Evolutionary conservation across 2,329 filamentous ascomycete genomes (phyloP).

Genomic region (Podosphaera fusca): DNA sequence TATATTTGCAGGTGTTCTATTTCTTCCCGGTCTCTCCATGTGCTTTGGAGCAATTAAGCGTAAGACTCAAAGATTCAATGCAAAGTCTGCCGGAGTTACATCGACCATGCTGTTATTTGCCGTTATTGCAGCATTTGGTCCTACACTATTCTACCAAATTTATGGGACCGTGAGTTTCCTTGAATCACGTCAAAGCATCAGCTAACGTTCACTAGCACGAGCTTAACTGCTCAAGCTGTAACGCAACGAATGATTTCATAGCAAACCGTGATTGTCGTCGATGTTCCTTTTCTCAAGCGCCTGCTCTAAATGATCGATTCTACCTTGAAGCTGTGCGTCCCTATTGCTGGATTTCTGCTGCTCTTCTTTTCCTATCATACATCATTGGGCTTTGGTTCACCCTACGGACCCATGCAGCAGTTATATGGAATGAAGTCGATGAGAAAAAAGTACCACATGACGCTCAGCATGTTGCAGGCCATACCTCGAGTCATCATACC

Average conservation of each 20-base stretch:
- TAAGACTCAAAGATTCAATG: constrained; percentile 96
- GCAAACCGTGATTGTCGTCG: constrained; percentile 54
- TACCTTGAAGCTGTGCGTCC: constrained; percentile 78
- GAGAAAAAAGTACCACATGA: constrained; percentile 42
- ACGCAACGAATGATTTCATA: constrained; percentile 21
- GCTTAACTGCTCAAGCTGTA: constrained; percentile 54
- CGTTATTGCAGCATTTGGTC: constrained; percentile 82
- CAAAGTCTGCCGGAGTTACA: constrained; percentile 83
- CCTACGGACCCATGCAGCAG: constrained; percentile 77
- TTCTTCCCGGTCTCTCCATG: constrained; percentile 89
- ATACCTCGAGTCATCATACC: constrained; percentile 6
- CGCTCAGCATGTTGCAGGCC: constrained; percentile 7
- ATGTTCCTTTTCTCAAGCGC: constrained; percentile 80
- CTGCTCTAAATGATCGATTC: constrained; percentile 67
- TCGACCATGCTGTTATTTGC: constrained; percentile 96
- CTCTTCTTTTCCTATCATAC: constrained; percentile 77
- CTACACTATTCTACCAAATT: constrained; percentile 94
- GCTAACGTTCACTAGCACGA: constrained; percentile 39
- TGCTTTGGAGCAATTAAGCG: constrained; percentile 94
- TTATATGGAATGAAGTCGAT: constrained; percentile 77
- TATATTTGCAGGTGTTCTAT: constrained; percentile 89
- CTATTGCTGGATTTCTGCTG: constrained; percentile 74
- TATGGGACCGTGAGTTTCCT: constrained; percentile 53
- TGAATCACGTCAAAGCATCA: neutral
- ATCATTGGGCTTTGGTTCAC: constrained; percentile 90